Conservation (phyloP, 2,329 filamentous ascomycete genomes). For the Knoxdaviesia capensis region DNA sequence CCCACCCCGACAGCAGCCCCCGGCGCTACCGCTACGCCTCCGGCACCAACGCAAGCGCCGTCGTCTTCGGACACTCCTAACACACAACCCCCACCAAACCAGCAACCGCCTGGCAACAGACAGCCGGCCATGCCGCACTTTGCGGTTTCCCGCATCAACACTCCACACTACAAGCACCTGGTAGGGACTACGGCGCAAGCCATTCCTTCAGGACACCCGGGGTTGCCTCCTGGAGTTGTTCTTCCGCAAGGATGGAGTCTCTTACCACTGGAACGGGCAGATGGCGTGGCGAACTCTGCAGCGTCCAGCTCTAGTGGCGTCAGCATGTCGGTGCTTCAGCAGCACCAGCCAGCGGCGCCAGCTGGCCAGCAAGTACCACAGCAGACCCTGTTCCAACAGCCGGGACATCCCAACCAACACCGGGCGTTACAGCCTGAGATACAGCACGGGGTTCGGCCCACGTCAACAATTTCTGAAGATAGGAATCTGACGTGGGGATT, state of each 20-base stretch:
- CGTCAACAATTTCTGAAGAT: too few species aligned
- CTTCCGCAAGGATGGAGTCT: constrained; percentile 46
- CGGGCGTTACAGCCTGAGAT: too few species aligned
- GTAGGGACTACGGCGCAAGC: constrained; percentile 22
- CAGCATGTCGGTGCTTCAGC: too few species aligned
- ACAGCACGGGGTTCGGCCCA: too few species aligned
- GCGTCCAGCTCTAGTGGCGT: too few species aligned
- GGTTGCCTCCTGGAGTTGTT: constrained; percentile 41
- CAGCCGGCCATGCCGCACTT: constrained; percentile 5
- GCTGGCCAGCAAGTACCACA: too few species aligned
- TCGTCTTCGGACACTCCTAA: constrained; percentile 5
- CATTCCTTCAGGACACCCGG: constrained; percentile 38
- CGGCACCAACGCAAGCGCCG: constrained; percentile 4
- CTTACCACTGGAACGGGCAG: constrained; percentile 18
- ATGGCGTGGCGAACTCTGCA: too few species aligned
- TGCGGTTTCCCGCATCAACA: constrained; percentile 9
- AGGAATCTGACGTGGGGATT: too few species aligned
- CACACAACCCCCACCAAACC: constrained; percentile 6
- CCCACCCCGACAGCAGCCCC: constrained; percentile 2
- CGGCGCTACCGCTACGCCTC: constrained; percentile 4
- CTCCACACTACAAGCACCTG: constrained; percentile 26
- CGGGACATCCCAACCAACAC: too few species aligned
- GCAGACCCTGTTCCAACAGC: too few species aligned
- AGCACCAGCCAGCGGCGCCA: too few species aligned
- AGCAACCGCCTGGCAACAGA: constrained; percentile 3